Evolutionary conservation across 768 basidiomycete species (phyloP).

Genomic region (Hericium erinaceus): DNA sequence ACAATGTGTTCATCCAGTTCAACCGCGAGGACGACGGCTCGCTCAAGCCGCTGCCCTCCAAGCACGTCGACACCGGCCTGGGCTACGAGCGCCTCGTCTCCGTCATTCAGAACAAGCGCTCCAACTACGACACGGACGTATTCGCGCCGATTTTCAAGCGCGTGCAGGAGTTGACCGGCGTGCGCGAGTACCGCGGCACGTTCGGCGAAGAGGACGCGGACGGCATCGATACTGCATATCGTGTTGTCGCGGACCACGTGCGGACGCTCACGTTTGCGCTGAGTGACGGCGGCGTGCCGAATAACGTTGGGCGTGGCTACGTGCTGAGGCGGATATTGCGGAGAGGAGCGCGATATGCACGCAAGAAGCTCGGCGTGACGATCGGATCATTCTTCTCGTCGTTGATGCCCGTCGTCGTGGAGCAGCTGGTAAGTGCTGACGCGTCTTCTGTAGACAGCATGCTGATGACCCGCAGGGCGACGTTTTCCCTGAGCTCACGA

Average conservation of each 20-base stretch:
- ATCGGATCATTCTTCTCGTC: constrained; percentile 95
- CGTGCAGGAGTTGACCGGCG: constrained; percentile 84
- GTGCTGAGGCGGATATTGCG: constrained; percentile 92
- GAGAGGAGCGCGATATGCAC: constrained; percentile 89
- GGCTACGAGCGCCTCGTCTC: constrained; percentile 98
- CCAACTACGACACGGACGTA: constrained; percentile 98
- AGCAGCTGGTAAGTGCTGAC: constrained; percentile 60
- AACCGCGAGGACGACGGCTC: constrained; percentile 89
- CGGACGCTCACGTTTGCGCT: constrained; percentile 92
- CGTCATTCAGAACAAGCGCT: constrained; percentile 79
- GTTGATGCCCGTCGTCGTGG: constrained; percentile 80
- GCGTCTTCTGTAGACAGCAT: background rate
- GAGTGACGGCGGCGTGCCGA: constrained; percentile 93
- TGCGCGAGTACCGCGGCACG: constrained; percentile 78
- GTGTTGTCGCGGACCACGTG: constrained; percentile 94
- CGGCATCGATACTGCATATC: constrained; percentile 95
- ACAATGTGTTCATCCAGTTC: constrained; percentile 99
- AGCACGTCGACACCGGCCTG: constrained; percentile 99
- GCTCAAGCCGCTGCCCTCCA: constrained; percentile 72
- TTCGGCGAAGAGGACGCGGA: constrained; percentile 94
- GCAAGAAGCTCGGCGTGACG: constrained; percentile 87
- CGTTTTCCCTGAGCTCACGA: constrained; percentile 89
- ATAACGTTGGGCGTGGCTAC: constrained; percentile 94
- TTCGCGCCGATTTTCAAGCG: constrained; percentile 83
- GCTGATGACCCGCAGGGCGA: constrained; percentile 43